Base-by-base conservation (phyloP, 2,329 filamentous ascomycete species). In the Fusarium continuum region DNA sequence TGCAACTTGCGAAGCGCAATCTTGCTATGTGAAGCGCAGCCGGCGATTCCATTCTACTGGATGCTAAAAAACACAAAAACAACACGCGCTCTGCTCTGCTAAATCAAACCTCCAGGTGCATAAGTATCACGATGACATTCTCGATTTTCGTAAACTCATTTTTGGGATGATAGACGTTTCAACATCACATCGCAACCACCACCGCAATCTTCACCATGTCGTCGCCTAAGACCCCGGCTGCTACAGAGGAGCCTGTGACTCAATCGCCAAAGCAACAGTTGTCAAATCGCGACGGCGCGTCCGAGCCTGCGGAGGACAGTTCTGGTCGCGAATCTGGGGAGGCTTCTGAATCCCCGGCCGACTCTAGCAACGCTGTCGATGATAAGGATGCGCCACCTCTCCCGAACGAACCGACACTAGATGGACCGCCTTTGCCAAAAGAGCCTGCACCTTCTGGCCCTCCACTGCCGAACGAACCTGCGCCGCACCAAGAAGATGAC, bases 401-500 rank as follows among this genome's bases (percentile, higher is more conserved):
- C 8, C 78, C 78, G 6, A 70, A 73, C 29, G 78, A 79, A 41
- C 34, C 71, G 19, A 44, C 54, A 5, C 61, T 68, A 9, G 64
- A 56, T 43, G 68, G 73, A 19, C 72, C 74, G 2, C 76, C 78
- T 22, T 61, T 77, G 19, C 75, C 75, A 29, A 70, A 68, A 23
- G 76, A 77, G 50, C 61, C 71, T 20, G 31, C 55, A 3, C 66
- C 68, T 26, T 56, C 57, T 35, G 73, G 67, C 11, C 80, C 80
- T 4, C 79, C 79, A 1, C 69, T 83, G 7, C 81, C 80, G 3
- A 69, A 73, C 39, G 80, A 82, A 55, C 75, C 77, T 13, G 69
- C 74, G 44, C 78, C 82, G 71, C 61, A 82, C 48, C 83, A 88
- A 55, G 85, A 89, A 74, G 85, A 88, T 58, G 87, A 89, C 69